A percentile compares a stretch with the other conserved stretches of the same genome.
Conservation (phyloP, 2,329 filamentous ascomycete species). For the Piedraia hortae region DNA sequence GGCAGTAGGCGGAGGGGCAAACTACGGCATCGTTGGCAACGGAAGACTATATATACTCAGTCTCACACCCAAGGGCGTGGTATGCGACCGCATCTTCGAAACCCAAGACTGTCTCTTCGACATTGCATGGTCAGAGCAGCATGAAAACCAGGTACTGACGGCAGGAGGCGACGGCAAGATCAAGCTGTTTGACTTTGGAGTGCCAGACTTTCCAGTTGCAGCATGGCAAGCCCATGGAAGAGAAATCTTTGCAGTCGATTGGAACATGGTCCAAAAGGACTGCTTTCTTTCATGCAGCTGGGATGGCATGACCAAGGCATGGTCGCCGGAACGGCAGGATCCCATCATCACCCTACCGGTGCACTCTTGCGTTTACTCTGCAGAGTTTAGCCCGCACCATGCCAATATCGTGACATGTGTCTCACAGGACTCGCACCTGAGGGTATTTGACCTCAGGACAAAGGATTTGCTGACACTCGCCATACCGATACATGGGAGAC, state of each 20-base stretch:
- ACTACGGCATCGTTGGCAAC: conserved; percentile 93
- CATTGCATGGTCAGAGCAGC: conserved; percentile 77
- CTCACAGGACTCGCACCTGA: conserved; percentile 64
- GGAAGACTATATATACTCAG: conserved; percentile 66
- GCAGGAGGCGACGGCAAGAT: conserved; percentile 83
- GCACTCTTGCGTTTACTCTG: conserved; percentile 79
- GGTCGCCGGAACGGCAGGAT: conserved; percentile 40
- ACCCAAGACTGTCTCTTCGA: conserved; percentile 96
- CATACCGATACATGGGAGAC: conserved; percentile 54
- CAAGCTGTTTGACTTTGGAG: conserved; percentile 69
- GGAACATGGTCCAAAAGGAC: conserved; percentile 78
- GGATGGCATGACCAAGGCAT: conserved; percentile 92
- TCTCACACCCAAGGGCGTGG: conserved; percentile 57
- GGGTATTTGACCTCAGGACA: conserved; percentile 75
- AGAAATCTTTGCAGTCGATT: conserved; percentile 76
- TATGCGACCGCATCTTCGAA: conserved; percentile 71
- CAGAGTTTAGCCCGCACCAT: conserved; percentile 71
- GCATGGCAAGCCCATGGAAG: conserved; percentile 83
- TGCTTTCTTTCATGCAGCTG: conserved; percentile 77
- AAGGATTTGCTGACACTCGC: conserved; percentile 69
- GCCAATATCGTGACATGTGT: conserved; percentile 67
- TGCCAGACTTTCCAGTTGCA: conserved; percentile 64
- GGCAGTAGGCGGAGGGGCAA: conserved; percentile 69
- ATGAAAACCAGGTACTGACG: conserved; percentile 78
- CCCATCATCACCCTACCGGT: conserved; percentile 70